Conservation (phyloP, 306 rosid genomes). For the Pyrus communis region DNA sequence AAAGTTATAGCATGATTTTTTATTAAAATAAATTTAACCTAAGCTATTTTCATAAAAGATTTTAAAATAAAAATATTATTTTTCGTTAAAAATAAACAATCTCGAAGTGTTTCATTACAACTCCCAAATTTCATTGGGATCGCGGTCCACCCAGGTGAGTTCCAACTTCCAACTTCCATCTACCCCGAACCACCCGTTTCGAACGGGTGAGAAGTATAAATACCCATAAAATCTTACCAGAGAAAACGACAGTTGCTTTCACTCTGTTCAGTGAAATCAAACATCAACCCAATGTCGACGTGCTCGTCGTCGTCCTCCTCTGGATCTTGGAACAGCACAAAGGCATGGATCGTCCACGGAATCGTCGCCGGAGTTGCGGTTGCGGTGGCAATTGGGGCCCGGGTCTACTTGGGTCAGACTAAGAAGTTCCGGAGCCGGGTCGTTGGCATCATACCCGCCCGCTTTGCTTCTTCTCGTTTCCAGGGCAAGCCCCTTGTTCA, state of each 20-base stretch:
- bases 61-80: too few relatives aligned
- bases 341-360: constrained; percentile 67
- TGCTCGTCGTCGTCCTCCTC: constrained; percentile 35
- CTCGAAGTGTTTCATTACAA: too few relatives aligned
- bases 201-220: neutral
- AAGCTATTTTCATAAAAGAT: too few relatives aligned
- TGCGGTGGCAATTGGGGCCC: constrained; percentile 72
- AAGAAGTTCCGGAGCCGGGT: constrained; percentile 77
- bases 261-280: neutral
- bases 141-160: neutral
- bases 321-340: constrained; percentile 43
- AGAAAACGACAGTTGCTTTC: neutral
- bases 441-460: constrained; percentile 88
- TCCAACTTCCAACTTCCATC: neutral
- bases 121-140: too few relatives aligned
- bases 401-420: constrained; percentile 40
- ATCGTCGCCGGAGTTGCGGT: constrained; percentile 62
- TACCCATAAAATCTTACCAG: neutral
- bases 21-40: too few relatives aligned
- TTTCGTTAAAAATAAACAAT: too few relatives aligned
- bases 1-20: too few relatives aligned
- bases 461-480: constrained; percentile 79
- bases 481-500: constrained; percentile 79
- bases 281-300: constrained; percentile 4
- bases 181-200: neutral